phyloP scores from a whole-genome alignment of 2,329 filamentous ascomycete species.

The Aspergillus sp. region DNA sequence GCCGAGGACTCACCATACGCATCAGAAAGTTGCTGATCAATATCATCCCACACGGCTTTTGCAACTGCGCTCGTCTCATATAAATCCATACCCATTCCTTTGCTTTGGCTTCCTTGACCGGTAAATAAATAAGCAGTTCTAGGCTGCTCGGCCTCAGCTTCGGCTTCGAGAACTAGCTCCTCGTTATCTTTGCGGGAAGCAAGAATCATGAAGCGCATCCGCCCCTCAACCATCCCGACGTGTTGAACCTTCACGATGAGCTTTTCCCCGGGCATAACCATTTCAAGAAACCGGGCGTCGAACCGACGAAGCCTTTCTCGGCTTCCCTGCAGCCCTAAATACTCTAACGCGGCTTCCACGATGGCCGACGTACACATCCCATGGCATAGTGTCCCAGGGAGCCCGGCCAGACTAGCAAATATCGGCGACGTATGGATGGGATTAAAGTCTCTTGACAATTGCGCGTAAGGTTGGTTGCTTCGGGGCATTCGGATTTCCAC shows the following conservation, averaged over 20 bases:
- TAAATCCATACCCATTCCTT: conserved; percentile 98
- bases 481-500: conserved; percentile 83
- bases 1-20: conserved; percentile 68
- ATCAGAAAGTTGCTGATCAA: conserved; percentile 96
- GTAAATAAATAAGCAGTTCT: conserved; percentile 95
- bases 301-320: conserved; percentile 91
- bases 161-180: conserved; percentile 87
- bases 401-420: conserved; percentile 90
- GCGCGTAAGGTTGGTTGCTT: conserved; percentile 92
- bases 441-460: conserved; percentile 94
- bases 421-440: conserved; percentile 95
- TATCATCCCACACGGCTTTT: conserved; percentile 91
- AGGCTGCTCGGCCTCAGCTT: conserved; percentile 94
- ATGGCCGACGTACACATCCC: conserved; percentile 98
- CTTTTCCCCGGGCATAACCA: conserved; percentile 93
- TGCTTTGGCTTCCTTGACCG: conserved; percentile 93
- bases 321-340: conserved; percentile 85
- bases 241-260: conserved; percentile 90
- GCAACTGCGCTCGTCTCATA: conserved; percentile 88
- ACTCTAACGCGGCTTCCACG: conserved; percentile 90
- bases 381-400: conserved; percentile 93
- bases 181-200: conserved; percentile 87
- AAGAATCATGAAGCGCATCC: conserved; percentile 97
- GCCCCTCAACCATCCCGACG: conserved; percentile 89
- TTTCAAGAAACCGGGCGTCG: conserved; percentile 86